Evolutionary conservation across 2,329 filamentous ascomycete species (phyloP), one percentile per base, ranked within the genome.

Genomic region (Colletotrichum sp.): DNA sequence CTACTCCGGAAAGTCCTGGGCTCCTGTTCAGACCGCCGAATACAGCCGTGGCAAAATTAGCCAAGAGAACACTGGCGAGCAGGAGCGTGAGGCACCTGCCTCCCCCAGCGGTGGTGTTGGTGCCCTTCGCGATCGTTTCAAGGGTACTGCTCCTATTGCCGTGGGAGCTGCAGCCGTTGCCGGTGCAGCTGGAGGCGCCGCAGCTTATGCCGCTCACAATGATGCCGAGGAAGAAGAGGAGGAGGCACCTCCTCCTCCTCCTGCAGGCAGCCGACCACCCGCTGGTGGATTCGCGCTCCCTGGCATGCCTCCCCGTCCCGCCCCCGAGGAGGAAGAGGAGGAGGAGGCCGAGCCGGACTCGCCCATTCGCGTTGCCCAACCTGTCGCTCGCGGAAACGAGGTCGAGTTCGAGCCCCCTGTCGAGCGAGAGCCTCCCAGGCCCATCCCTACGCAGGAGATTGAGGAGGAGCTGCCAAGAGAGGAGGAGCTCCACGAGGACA

Each of bases 1-100:
- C 21, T 98, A 98, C 83, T 88, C 89, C 65, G 96, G 96, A 77
- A 99, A 98, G 88, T 93, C 92, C 39, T 99, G 96, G 96, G 95
- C 92, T 30, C 87, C 96, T 4, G 95, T 98, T 34, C 92, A 96
- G 81, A 95, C 94, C 13, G 91, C 91, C 12, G 89, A 91, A 72
- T 96, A 93, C 70, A 93, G 93, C 21, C 93, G 93, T 72, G 92
- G 92, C 26, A 82, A 83, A 30, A 81, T 87, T 64, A 85, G 83
- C 75, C 88, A 91, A 75, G 92, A 96, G 81, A 89, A 90, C 77
- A 94, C 94, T 5, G 95, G 93, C 39, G 89, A 89, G 66, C 76
- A 67, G 14, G 68, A 79, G 83, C 86, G 76, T 18, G 89, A 91
- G 69, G 82, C 88, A 28, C 89, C 92, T 61, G 84, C 88, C 9